Base-by-base conservation (phyloP, 768 basidiomycete genomes). In the Lactarius psammicola region DNA sequence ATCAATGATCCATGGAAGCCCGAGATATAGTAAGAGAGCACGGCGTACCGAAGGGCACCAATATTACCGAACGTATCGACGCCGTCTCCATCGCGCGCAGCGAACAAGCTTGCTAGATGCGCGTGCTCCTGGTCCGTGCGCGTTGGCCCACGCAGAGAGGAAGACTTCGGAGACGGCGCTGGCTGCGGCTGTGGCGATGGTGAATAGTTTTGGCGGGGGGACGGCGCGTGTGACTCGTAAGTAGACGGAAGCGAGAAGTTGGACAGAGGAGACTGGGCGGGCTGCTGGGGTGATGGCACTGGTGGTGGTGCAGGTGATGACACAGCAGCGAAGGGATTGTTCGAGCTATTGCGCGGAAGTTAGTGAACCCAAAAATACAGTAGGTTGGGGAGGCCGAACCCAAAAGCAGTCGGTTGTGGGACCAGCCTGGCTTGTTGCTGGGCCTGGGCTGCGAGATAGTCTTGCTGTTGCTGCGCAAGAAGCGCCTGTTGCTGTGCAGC, bases 21-120 rank as follows among this genome's bases (percentile, higher is more conserved):
- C n/a, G 20, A 49, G n/a, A 44, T 38, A 69, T 28, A 53, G 20
- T 70, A 46, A 68, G 40, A n/a, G 40, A 34, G 71, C 65, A 76
- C 3, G n/a, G 78, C 81, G 67, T 60, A 87, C 81, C 95, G 84
- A 68, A 96, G 74, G 59, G 80, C 67, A 23, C 96, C 96, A 36
- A 86, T 71, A 75, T 98, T 99, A 59, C 96, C 96, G 73, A 98
- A 98, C 60, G 96, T 96, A 77, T 99, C 97, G 74, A 90, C 80
- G 1, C 97, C 96, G 71, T 92, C 94, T 63, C 97, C 95, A 31
- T 81, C 76, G 59, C 89, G 82, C 72, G 91, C 92, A 7, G 92
- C 95, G 68, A 98, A 87, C 71, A 98, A 76, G 60, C 76, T 80
- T 2, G 95, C 95, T 60, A 99, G 84, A 42, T 88, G 84, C 17